Base-by-base conservation (phyloP, 2,329 filamentous ascomycete species). In the Cadophora malorum region DNA sequence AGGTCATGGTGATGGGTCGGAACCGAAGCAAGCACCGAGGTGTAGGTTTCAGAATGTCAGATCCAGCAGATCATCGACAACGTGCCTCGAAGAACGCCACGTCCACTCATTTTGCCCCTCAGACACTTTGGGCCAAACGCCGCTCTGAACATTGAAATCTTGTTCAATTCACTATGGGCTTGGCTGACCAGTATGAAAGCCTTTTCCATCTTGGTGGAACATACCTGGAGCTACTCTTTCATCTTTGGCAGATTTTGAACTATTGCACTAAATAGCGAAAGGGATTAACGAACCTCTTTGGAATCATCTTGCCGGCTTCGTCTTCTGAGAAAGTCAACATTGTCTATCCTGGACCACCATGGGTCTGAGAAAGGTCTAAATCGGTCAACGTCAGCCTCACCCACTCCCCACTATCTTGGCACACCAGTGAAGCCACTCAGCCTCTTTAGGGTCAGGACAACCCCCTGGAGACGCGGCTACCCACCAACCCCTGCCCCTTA, bases 311-410 rank as follows among this genome's bases (percentile, higher is more conserved):
- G 41, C 16, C 41, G 41, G 41, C 16, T 16, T 45, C 14, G 16
- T 19, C 38, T 47, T 45, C 16, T 47, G 7, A 16, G n/a, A 41
- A 59, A 41, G 33, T 58, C 53, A 58, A 58, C 33, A 58, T 38
- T 3, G 41, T 8, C n/a, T 16, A 23, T 49, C 25, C 7, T 31
- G 23, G 49, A 14, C 23, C 2, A 41, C 21, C 5, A 61, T 38
- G 12, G 38, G 59, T 47, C 23, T 31, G 41, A 19, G 28, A 21
- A 47, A 23, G 47, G 14, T 63, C 47, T 49, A 23, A 35, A 35
- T 63, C 31, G 19, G 47, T 67, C 64, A 64, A 67, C 66, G 56
- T 70, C 66, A 68, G 68, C 69, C 66, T 64, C 62, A 65, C 67
- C 66, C 69, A 65, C 69, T 19, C 41, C 16, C 45, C 45, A 49